Evolutionary conservation across 2,329 filamentous ascomycete genomes (phyloP).

Genomic region (Neonectria neomacrospora): DNA sequence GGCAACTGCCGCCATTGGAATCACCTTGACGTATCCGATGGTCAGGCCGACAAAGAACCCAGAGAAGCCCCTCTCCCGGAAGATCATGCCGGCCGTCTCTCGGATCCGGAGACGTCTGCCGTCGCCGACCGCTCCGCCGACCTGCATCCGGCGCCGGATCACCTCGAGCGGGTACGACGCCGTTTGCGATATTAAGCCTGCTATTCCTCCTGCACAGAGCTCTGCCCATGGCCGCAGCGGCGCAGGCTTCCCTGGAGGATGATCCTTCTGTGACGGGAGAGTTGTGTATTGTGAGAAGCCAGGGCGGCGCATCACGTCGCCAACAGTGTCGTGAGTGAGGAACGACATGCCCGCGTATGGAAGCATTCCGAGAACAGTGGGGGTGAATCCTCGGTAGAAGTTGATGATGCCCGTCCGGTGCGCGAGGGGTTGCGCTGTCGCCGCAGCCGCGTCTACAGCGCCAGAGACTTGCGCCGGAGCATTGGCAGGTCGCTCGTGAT

Average conservation of each 20-base stretch:
- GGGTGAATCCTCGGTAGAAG: conserved; percentile 94
- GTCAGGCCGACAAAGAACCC: conserved; percentile 94
- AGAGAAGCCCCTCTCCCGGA: conserved; percentile 76
- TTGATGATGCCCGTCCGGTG: conserved; percentile 80
- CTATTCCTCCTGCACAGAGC: conserved; percentile 83
- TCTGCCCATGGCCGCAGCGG: conserved; percentile 88
- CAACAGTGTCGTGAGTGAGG: conserved; percentile 90
- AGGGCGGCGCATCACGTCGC: conserved; percentile 82
- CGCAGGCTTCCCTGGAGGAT: conserved; percentile 69
- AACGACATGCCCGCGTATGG: conserved; percentile 97
- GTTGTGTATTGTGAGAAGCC: conserved; percentile 78
- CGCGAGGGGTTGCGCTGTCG: conserved; percentile 56
- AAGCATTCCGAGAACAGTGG: conserved; percentile 93
- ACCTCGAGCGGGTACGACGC: conserved; percentile 95
- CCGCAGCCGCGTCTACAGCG: conserved; percentile 52
- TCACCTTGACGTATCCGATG: conserved; percentile 94
- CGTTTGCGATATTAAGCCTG: conserved; percentile 90
- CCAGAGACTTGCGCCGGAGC: conserved; percentile 47
- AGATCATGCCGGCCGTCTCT: conserved; percentile 82
- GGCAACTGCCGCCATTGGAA: conserved; percentile 83
- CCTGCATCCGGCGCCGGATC: conserved; percentile 92
- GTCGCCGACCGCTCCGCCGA: conserved; percentile 92
- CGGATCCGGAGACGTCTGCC: conserved; percentile 80
- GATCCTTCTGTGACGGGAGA: conserved; percentile 68
- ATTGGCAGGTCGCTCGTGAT: conserved; percentile 73